These are phyloP conservation scores for Quercus rubra DNA, from an alignment of 306 rosid species.

Conservation along the genomic window DNA sequence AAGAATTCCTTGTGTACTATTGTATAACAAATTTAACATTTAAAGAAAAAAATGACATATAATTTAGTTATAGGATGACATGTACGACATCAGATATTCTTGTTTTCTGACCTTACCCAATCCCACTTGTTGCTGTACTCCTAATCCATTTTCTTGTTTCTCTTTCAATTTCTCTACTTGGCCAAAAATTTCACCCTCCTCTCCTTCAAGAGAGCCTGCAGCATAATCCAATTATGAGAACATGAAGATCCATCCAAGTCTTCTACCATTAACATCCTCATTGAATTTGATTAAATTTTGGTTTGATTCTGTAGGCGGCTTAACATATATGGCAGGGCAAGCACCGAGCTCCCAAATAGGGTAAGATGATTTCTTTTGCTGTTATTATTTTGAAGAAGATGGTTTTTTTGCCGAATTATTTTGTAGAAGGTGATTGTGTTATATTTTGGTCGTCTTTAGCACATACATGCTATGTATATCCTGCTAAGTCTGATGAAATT, in stretches of 20 bases:
- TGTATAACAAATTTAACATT: not conserved
- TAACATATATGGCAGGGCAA: constrained; percentile 60
- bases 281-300: constrained; percentile 14
- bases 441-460: not conserved
- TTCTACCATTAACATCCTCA: not conserved
- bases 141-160: not conserved
- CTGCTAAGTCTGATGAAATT: not conserved
- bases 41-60: not conserved
- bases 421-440: not conserved
- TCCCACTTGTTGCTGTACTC: not conserved
- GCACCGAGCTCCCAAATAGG: constrained; percentile 54
- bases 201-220: not conserved
- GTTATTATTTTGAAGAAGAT: not conserved
- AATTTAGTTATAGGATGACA: not conserved
- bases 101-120: not conserved
- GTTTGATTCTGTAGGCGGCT: constrained; percentile 53
- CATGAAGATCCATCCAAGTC: not conserved
- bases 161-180: not conserved
- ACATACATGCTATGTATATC: not conserved
- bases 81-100: not conserved
- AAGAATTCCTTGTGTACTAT: not conserved
- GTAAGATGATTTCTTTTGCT: constrained; percentile 42
- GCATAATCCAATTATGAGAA: not conserved
- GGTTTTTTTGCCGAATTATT: too few relatives aligned
- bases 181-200: not conserved